These are phyloP conservation scores for Euphrasia arctica DNA, from an alignment of 305 asterid species.

Conservation along the genomic window DNA sequence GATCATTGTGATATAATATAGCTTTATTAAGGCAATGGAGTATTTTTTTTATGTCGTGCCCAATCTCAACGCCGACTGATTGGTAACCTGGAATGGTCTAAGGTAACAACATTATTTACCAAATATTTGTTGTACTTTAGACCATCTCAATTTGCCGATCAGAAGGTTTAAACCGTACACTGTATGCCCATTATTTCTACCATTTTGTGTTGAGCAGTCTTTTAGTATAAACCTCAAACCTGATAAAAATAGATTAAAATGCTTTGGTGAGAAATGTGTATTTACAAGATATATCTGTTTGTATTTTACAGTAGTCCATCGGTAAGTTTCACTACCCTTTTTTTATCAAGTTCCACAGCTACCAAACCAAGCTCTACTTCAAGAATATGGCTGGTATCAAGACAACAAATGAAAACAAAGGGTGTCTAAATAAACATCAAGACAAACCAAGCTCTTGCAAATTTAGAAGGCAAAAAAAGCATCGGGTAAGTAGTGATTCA, in stretches of 20 bases:
- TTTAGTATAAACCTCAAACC: background rate
- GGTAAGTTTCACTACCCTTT: background rate
- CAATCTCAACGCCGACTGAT: conserved; percentile 12
- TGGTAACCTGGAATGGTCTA: conserved; percentile 23
- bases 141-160: conserved; percentile 25
- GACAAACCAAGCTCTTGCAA: background rate
- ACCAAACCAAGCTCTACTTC: background rate
- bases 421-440: too few species aligned
- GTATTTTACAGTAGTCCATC: background rate
- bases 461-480: background rate
- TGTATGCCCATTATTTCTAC: background rate
- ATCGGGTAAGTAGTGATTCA: background rate
- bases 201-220: background rate
- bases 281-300: background rate
- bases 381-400: background rate
- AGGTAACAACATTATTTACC: background rate
- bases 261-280: background rate
- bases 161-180: conserved; percentile 5
- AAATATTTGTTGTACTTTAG: conserved; percentile 8
- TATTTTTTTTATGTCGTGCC: background rate
- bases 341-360: background rate
- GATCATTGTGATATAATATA: too few species aligned
- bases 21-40: too few species aligned
- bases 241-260: background rate
- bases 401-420: too few species aligned